These are phyloP conservation scores for Lachnellula willkommii DNA, from an alignment of 2,329 filamentous ascomycete genomes.

Conservation along the genomic window DNA sequence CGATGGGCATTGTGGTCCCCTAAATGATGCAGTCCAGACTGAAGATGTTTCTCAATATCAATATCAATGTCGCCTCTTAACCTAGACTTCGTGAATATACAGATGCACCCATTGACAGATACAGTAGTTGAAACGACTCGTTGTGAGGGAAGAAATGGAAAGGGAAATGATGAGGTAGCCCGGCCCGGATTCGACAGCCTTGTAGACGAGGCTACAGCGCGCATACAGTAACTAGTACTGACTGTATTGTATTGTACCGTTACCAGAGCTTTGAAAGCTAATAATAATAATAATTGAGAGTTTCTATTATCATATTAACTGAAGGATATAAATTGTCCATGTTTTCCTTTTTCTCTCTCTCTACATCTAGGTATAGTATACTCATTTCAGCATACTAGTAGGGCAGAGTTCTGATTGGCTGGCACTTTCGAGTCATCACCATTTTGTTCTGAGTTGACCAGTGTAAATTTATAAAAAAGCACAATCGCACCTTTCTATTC, in stretches of 20 bases:
- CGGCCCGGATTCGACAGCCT: not conserved
- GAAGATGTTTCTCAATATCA: not conserved
- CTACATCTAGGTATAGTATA: no score
- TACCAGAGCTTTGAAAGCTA: no score
- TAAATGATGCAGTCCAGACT: not conserved
- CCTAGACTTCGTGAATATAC: not conserved
- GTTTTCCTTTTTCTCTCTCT: no score
- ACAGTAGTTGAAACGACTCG: not conserved
- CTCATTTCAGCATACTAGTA: no score
- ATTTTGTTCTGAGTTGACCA: no score
- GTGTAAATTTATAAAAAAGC: no score
- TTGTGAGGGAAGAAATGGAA: not conserved
- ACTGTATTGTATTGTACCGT: no score
- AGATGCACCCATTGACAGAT: not conserved
- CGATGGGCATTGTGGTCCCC: slow-evolving; percentile 34
- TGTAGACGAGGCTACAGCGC: not conserved
- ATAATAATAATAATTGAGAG: no score
- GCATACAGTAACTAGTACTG: not conserved
- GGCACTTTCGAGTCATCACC: not conserved
- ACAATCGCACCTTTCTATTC: no score
- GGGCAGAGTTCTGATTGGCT: not conserved
- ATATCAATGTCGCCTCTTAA: not conserved
- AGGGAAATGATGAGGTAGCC: not conserved
- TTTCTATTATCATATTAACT: no score
- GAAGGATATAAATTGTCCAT: no score